Evolutionary conservation across 805 yeast species (phyloP).

Genomic region (Pichia paraexigua): DNA sequence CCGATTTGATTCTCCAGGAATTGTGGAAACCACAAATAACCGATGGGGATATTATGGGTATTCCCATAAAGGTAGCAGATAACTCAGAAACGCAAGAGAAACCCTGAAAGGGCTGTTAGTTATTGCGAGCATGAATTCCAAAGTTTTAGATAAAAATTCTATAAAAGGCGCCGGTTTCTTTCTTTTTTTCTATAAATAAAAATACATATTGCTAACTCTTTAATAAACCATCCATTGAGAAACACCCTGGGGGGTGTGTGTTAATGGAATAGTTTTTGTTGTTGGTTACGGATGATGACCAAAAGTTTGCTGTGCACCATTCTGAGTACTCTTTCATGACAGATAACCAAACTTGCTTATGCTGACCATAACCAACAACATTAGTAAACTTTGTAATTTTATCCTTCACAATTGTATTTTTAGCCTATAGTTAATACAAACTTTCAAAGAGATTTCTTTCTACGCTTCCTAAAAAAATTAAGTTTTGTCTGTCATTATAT

Average conservation of each 20-base stretch:
- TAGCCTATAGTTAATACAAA: too few relatives aligned
- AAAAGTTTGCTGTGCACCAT: slow-evolving; percentile 31
- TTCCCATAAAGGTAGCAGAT: background rate
- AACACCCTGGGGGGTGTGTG: background rate
- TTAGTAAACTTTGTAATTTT: too few relatives aligned
- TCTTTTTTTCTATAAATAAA: background rate
- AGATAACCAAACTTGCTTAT: slow-evolving; percentile 14
- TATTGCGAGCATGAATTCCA: background rate
- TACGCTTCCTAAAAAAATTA: too few relatives aligned
- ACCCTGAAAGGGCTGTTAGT: background rate
- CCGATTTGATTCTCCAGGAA: slow-evolving; percentile 65
- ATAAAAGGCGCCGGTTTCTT: background rate
- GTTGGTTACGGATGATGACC: slow-evolving; percentile 22
- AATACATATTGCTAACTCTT: background rate
- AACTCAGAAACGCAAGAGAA: background rate
- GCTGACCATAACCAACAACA: slow-evolving; percentile 1
- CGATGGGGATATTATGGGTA: background rate
- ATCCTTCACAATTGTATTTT: too few relatives aligned
- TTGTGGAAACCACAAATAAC: slow-evolving; percentile 23
- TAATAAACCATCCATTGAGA: too few relatives aligned
- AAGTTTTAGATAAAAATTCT: background rate
- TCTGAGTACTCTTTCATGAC: slow-evolving; percentile 30
- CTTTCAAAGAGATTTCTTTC: too few relatives aligned
- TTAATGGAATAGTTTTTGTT: background rate
- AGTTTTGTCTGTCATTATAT: too few relatives aligned